Percentiles rank a stretch among this genome's conserved stretches.
phyloP scores from a whole-genome alignment of 2,329 filamentous ascomycete species.

The Penicillium griseofulvum region DNA sequence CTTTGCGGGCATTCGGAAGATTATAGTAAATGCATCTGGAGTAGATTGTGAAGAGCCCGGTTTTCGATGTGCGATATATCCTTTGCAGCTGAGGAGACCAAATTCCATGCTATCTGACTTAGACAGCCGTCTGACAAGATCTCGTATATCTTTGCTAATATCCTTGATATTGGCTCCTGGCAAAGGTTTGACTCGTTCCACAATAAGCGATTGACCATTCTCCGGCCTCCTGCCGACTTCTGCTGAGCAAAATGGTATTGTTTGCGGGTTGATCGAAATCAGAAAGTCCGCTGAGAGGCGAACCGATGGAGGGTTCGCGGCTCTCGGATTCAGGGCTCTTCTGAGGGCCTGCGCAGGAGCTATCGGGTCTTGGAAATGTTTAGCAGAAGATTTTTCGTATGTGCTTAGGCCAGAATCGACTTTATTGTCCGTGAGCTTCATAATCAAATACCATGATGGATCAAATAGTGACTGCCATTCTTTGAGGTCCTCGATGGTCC shows the following conservation, averaged over 20 bases:
- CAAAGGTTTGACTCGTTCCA: neutral
- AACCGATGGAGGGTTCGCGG: neutral
- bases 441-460: constrained; percentile 1
- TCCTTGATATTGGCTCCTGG: neutral
- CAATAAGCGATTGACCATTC: neutral
- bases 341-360: neutral
- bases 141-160: neutral
- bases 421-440: neutral
- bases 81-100: neutral
- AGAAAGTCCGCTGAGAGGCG: neutral
- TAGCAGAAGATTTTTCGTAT: neutral
- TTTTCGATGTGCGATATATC: neutral
- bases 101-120: neutral
- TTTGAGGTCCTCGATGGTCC: neutral
- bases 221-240: neutral
- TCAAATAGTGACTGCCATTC: constrained; percentile 1
- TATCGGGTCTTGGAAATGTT: neutral
- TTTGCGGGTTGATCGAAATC: neutral
- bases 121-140: neutral
- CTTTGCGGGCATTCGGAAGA: neutral
- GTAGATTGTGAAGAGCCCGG: neutral
- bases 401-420: neutral
- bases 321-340: neutral
- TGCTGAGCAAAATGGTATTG: neutral
- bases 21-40: neutral